phyloP scores from a whole-genome alignment of 768 basidiomycete species.

The Suillus occidentalis region DNA sequence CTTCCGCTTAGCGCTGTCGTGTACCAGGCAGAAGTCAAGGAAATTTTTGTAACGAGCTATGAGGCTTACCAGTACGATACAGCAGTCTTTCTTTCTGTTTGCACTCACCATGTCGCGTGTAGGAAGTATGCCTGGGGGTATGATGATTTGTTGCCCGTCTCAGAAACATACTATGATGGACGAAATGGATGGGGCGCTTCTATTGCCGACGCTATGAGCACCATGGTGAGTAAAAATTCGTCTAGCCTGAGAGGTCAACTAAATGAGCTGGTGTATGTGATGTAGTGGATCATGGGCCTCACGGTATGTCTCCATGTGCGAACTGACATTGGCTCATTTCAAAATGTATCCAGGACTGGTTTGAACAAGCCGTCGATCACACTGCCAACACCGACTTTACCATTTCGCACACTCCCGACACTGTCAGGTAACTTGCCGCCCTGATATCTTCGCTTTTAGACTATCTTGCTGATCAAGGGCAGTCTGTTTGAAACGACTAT shows the following conservation, averaged over 20 bases:
- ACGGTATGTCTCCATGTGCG: slow-evolving; percentile 34
- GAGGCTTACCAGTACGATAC: slow-evolving; percentile 53
- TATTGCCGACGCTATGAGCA: slow-evolving; percentile 61
- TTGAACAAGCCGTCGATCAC: slow-evolving; percentile 56
- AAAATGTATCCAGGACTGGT: slow-evolving; percentile 41
- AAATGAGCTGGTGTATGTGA: not conserved
- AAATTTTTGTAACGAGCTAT: slow-evolving; percentile 55
- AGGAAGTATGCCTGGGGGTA: slow-evolving; percentile 61
- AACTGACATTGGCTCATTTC: not conserved
- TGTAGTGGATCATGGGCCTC: slow-evolving; percentile 60
- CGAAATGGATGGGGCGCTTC: slow-evolving; percentile 55
- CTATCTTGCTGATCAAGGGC: not conserved
- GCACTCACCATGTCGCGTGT: not conserved
- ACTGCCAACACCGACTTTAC: slow-evolving; percentile 53
- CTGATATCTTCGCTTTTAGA: not conserved
- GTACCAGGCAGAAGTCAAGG: slow-evolving; percentile 42
- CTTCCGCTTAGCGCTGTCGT: slow-evolving; percentile 41
- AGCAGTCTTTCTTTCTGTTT: not conserved
- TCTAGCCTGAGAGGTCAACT: not conserved
- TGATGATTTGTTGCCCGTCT: slow-evolving; percentile 57
- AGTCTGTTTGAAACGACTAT: slow-evolving; percentile 74
- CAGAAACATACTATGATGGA: slow-evolving; percentile 37
- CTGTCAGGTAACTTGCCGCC: slow-evolving; percentile 41
- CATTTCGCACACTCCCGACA: slow-evolving; percentile 41
- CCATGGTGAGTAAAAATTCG: slow-evolving; percentile 45